phyloP scores from a whole-genome alignment of 208 protist species.

The Leishmania mexicana region DNA sequence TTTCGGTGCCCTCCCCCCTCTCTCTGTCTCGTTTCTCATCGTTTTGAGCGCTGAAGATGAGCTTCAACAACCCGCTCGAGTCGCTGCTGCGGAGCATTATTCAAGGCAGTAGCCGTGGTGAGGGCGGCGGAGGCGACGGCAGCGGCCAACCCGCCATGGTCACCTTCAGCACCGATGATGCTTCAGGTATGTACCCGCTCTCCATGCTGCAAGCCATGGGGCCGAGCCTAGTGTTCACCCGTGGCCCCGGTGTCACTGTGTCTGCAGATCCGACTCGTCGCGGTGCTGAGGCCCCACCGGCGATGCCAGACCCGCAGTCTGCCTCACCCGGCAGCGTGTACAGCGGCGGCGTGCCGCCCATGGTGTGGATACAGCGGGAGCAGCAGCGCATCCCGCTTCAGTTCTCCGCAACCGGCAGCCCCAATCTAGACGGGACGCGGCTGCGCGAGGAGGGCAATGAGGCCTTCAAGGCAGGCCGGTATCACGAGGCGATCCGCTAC shows the following conservation, averaged over 20 bases:
- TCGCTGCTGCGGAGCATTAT: constrained; percentile 22
- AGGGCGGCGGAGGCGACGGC: neutral
- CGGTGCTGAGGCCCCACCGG: neutral
- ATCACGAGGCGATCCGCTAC: constrained; percentile 50
- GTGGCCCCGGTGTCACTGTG: neutral
- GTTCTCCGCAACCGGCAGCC: constrained; percentile 22
- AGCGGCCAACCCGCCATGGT: constrained; percentile 18
- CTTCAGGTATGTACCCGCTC: constrained; percentile 6
- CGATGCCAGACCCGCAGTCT: neutral
- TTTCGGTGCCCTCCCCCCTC: neutral
- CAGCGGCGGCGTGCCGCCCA: constrained; percentile 53
- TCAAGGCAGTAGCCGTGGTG: constrained; percentile 7
- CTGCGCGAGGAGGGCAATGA: constrained; percentile 76
- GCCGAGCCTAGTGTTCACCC: constrained; percentile 12
- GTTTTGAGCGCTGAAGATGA: constrained; percentile 6
- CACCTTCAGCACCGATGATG: constrained; percentile 24
- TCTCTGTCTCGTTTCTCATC: neutral
- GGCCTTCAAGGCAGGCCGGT: constrained; percentile 55
- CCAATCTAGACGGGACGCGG: constrained; percentile 29
- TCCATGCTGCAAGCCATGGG: constrained; percentile 27
- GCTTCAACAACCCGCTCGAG: constrained; percentile 19
- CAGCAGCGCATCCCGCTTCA: constrained; percentile 50
- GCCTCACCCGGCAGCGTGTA: constrained; percentile 53
- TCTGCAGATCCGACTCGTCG: neutral
- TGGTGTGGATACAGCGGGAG: constrained; percentile 71